These are phyloP conservation scores for Podochytrium sp. DNA, from an alignment of 192 early-diverging fungal species.

Conservation along the genomic window DNA sequence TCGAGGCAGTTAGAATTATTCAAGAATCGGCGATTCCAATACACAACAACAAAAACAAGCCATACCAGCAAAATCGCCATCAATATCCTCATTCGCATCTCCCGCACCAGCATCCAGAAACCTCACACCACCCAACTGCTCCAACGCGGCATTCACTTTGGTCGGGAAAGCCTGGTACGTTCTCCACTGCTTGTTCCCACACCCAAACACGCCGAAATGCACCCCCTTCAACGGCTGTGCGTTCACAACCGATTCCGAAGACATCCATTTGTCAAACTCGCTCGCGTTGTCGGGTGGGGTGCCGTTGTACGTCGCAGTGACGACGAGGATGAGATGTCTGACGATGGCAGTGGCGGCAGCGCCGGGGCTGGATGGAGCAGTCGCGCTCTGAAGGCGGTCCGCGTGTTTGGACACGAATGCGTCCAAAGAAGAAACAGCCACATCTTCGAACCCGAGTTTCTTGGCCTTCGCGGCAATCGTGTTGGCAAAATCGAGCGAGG, in stretches of 20 bases:
- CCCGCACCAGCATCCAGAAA: constrained; percentile 46
- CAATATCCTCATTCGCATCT: constrained; percentile 51
- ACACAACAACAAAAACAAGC: not conserved
- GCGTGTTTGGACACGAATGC: constrained; percentile 22
- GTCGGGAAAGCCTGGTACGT: constrained; percentile 62
- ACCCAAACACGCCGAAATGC: constrained; percentile 59
- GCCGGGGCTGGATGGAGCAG: not conserved
- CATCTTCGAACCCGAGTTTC: constrained; percentile 39
- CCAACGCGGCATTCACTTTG: constrained; percentile 45
- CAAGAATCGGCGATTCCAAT: not conserved
- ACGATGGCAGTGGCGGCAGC: not conserved
- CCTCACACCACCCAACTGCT: constrained; percentile 50
- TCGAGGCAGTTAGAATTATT: not conserved
- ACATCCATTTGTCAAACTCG: constrained; percentile 43
- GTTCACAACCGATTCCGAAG: not conserved
- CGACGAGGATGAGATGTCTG: constrained; percentile 34
- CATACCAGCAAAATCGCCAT: constrained; percentile 26
- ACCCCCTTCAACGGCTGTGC: constrained; percentile 40
- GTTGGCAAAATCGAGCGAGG: constrained; percentile 54
- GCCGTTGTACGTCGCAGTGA: constrained; percentile 55
- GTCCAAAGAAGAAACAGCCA: constrained; percentile 32
- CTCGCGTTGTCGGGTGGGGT: constrained; percentile 60
- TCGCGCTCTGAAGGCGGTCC: not conserved
- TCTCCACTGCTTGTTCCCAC: constrained; percentile 64
- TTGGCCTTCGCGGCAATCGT: constrained; percentile 40